These are phyloP conservation scores for Mortierella antarctica DNA, from an alignment of 192 early-diverging fungal species.

Conservation along the genomic window DNA sequence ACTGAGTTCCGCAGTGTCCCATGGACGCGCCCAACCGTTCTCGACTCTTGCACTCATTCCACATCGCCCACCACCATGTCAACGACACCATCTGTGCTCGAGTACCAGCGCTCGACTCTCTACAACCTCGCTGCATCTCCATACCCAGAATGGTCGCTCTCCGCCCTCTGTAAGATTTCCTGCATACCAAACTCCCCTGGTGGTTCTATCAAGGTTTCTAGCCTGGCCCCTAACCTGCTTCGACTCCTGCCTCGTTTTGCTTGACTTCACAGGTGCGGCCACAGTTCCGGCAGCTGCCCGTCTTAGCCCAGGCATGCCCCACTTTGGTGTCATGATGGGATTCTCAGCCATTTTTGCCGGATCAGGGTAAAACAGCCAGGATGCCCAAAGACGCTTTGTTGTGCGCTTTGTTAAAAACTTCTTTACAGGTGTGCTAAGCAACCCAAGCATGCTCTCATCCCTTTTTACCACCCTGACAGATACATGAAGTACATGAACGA, in stretches of 20 bases:
- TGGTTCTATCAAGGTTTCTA: too few relatives aligned
- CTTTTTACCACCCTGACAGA: not conserved
- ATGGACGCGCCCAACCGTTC: not conserved
- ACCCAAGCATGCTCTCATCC: not conserved
- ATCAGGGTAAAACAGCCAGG: constrained; percentile 21
- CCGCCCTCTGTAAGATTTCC: constrained; percentile 29
- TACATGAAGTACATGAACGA: constrained; percentile 48
- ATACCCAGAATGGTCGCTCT: constrained; percentile 45
- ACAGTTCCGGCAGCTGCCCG: constrained; percentile 14
- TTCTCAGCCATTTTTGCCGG: constrained; percentile 35
- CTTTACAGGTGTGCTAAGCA: not conserved
- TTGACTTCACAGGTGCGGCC: constrained; percentile 6
- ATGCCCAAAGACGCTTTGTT: not conserved
- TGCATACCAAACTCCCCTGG: too few relatives aligned
- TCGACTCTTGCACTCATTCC: not conserved
- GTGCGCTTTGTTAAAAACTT: not conserved
- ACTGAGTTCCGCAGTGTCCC: too few relatives aligned
- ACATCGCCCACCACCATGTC: not conserved
- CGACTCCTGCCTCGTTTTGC: too few relatives aligned
- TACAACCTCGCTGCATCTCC: constrained; percentile 31
- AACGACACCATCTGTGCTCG: constrained; percentile 9
- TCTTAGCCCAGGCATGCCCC: constrained; percentile 31
- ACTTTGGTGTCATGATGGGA: constrained; percentile 40
- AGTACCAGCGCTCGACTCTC: constrained; percentile 32
- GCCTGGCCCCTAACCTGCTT: too few relatives aligned